Conservation (phyloP, 768 basidiomycete species). For the Punctularia strigosozonata region DNA sequence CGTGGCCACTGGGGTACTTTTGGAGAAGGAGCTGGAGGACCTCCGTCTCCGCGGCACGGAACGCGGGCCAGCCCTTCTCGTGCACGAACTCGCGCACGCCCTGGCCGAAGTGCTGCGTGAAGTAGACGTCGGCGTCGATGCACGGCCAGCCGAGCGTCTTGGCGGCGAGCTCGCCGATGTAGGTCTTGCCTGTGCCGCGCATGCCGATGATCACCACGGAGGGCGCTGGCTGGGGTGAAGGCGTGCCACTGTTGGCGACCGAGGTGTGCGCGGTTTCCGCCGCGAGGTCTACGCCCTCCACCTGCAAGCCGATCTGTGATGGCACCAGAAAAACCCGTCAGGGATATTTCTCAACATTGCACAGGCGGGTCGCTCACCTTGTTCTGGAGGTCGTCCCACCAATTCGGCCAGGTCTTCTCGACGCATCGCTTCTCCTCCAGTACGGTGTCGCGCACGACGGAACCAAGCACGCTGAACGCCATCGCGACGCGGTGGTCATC, state of each 20-base stretch:
- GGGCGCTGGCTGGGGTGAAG: slow-evolving; percentile 23
- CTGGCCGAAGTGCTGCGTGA: slow-evolving; percentile 50
- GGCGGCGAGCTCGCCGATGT: slow-evolving; percentile 72
- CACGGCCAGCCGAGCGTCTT: slow-evolving; percentile 57
- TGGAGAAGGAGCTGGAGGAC: slow-evolving; percentile 58
- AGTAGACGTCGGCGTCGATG: slow-evolving; percentile 78
- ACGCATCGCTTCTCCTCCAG: slow-evolving; percentile 96
- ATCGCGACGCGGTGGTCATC: slow-evolving; percentile 99
- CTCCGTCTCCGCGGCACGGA: slow-evolving; percentile 69
- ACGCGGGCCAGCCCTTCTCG: slow-evolving; percentile 79
- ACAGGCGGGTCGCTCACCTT: slow-evolving; percentile 39
- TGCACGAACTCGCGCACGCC: slow-evolving; percentile 69
- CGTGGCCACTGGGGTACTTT: slow-evolving; percentile 42
- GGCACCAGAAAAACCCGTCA: neutral
- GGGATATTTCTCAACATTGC: neutral
- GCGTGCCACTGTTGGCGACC: too few species aligned
- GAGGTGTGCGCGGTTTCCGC: slow-evolving; percentile 32
- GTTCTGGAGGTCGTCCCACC: slow-evolving; percentile 98
- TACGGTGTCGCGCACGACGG: slow-evolving; percentile 60
- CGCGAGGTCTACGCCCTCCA: slow-evolving; percentile 74
- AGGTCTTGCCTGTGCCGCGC: slow-evolving; percentile 95
- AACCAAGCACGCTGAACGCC: slow-evolving; percentile 87
- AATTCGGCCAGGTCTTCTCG: slow-evolving; percentile 99
- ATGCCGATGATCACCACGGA: slow-evolving; percentile 83
- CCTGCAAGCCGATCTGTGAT: slow-evolving; percentile 73